Evolutionary conservation across 2,329 filamentous ascomycete genomes (phyloP).

Genomic region (Penicillium sp.): DNA sequence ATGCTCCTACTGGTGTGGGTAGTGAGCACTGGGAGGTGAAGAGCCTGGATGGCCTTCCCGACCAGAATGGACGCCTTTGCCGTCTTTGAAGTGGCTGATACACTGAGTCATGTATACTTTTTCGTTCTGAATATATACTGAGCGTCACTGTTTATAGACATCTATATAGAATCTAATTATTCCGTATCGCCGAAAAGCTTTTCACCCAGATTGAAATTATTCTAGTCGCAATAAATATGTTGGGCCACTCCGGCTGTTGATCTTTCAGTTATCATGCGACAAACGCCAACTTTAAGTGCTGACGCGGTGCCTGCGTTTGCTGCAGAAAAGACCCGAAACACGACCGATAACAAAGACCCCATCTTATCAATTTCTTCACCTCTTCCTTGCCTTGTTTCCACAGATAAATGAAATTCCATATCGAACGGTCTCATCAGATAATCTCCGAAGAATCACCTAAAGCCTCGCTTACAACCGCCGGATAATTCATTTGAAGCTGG

Average conservation of each 20-base stretch:
- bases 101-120: neutral
- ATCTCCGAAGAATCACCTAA: neutral
- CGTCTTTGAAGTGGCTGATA: constrained; percentile 5
- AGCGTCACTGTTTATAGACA: neutral
- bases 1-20: constrained; percentile 52
- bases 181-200: too few relatives aligned
- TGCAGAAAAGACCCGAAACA: too few relatives aligned
- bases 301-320: too few relatives aligned
- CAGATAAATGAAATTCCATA: neutral
- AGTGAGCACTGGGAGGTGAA: constrained; percentile 53
- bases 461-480: neutral
- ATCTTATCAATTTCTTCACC: neutral
- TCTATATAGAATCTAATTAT: neutral
- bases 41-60: constrained; percentile 28
- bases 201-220: accelerated
- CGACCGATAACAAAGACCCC: neutral
- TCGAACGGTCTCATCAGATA: neutral
- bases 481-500: constrained; percentile 9
- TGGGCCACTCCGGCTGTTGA: too few relatives aligned
- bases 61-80: constrained; percentile 46
- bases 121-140: neutral
- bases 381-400: neutral
- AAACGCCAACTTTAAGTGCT: too few relatives aligned
- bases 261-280: too few relatives aligned
- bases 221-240: too few relatives aligned